Conservation (phyloP, 2,329 filamentous ascomycete species). For the Pyricularia pennisetigena region DNA sequence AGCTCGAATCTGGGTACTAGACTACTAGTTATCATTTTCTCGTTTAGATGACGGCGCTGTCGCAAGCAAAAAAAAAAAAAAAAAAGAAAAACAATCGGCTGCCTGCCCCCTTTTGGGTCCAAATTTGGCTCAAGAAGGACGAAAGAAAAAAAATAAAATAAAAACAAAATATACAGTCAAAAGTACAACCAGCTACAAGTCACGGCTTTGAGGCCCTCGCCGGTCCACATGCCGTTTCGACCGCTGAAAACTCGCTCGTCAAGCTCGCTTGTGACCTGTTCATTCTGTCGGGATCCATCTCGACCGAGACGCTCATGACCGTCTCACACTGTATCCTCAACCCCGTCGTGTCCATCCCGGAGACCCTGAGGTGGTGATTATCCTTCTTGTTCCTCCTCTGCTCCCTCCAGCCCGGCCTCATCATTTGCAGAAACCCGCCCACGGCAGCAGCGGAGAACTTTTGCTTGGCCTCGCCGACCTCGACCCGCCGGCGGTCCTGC, state of each 20-base stretch:
- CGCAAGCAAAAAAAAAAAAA: too few species aligned
- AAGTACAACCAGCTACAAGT: neutral
- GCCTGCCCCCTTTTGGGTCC: too few species aligned
- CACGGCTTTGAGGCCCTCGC: neutral
- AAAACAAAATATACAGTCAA: too few species aligned
- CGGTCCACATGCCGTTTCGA: neutral
- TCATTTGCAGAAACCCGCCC: constrained; percentile 15
- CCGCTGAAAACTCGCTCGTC: constrained; percentile 7
- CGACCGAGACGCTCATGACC: constrained; percentile 30
- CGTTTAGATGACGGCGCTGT: too few species aligned
- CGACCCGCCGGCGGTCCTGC: neutral
- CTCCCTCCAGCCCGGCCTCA: constrained; percentile 9
- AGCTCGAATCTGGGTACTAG: too few species aligned
- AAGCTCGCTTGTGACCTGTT: constrained; percentile 14
- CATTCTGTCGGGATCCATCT: constrained; percentile 17
- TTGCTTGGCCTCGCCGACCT: neutral
- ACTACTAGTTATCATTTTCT: too few species aligned
- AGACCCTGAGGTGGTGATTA: neutral
- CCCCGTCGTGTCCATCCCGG: constrained; percentile 11
- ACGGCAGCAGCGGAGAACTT: neutral
- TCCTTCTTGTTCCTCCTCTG: neutral
- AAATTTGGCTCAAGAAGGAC: too few species aligned
- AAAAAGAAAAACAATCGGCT: too few species aligned
- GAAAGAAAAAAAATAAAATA: too few species aligned
- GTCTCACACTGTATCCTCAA: constrained; percentile 33